These are phyloP conservation scores for Phaeotremella skinneri DNA, from an alignment of 768 basidiomycete species.

Conservation along the genomic window DNA sequence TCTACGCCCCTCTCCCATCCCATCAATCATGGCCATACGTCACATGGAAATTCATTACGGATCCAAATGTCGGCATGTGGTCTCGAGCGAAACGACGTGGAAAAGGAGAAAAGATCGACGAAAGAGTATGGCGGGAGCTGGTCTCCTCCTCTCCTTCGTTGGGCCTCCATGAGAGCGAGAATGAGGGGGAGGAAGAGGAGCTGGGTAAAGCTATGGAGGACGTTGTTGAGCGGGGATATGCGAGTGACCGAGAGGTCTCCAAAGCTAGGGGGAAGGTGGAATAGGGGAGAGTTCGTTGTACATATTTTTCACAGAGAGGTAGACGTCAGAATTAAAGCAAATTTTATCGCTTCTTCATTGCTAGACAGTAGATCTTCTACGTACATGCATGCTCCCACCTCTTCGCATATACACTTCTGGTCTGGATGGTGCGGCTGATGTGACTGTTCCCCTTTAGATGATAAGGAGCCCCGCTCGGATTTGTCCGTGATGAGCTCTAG, in stretches of 20 bases:
- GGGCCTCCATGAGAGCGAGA: background rate
- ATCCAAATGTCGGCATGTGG: conserved; percentile 82
- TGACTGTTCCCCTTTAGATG: too few species aligned
- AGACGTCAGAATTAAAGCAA: too few species aligned
- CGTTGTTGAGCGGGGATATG: conserved; percentile 38
- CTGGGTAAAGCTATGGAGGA: conserved; percentile 27
- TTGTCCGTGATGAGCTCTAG: too few species aligned
- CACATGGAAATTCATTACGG: conserved; percentile 87
- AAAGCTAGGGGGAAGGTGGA: conserved; percentile 6
- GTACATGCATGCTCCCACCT: too few species aligned
- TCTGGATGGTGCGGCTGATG: too few species aligned
- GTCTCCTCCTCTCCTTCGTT: background rate
- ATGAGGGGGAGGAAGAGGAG: conserved; percentile 12
- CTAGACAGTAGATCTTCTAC: too few species aligned
- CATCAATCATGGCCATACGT: conserved; percentile 96
- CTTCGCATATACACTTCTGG: too few species aligned
- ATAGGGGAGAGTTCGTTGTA: background rate
- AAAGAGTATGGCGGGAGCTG: conserved; percentile 43
- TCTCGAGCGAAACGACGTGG: conserved; percentile 71
- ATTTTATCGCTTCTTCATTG: too few species aligned
- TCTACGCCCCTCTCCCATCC: conserved; percentile 80
- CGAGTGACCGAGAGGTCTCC: conserved; percentile 26
- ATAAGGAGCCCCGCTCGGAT: too few species aligned
- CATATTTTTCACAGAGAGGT: background rate
- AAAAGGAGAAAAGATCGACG: conserved; percentile 41